Base-by-base conservation (phyloP, 169 alveolate species). In the Plasmodium gaboni region DNA sequence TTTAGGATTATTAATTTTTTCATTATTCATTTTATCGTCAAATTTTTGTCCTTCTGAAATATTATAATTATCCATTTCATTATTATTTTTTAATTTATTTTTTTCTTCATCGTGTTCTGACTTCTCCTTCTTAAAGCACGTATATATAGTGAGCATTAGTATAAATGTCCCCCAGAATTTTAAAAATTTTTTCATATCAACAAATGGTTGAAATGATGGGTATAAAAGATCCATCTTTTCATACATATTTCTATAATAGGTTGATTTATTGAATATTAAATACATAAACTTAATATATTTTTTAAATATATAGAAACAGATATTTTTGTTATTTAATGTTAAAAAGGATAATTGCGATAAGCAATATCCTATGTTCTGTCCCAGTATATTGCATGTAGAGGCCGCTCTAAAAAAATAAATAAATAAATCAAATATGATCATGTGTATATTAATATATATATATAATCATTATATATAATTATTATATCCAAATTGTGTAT, bases 361-460 rank as follows among this genome's bases (percentile, higher is more conserved):
- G 70, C 94, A 93, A n/a, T 89, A 85, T n/a, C 97, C 97, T 12
- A 94, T 74, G 48, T 95, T 88, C 74, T 95, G 97, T 7, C 97
- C 97, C 44, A 93, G 93, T 22, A 95, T 78, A 87, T 95, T 95
- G 80, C 97, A 95, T 38, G 97, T 92, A 19, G 97, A 95, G n/a
- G 97, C 96, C 28, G 92, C 92, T 17, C 92, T 72, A 42, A 89
- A 65, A 87, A 28, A 13, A 72, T 86, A 26, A 91, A 80, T 42
- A 64, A 46, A 38, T 17, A 2, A 4, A 26, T 12, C 9, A n/a
- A 12, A 24, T 70, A 50, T 44, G 50, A 55, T 44, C 22, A 28
- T 5, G 10, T 9, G 80, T n/a, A n/a, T 19, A 24, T 65, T 65
- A 10, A 8, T 32, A 48, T 32, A 32, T 55, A 24, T 32, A 32